phyloP scores from a whole-genome alignment of 805 yeast genomes.

The Jamesozyma gamospora region DNA sequence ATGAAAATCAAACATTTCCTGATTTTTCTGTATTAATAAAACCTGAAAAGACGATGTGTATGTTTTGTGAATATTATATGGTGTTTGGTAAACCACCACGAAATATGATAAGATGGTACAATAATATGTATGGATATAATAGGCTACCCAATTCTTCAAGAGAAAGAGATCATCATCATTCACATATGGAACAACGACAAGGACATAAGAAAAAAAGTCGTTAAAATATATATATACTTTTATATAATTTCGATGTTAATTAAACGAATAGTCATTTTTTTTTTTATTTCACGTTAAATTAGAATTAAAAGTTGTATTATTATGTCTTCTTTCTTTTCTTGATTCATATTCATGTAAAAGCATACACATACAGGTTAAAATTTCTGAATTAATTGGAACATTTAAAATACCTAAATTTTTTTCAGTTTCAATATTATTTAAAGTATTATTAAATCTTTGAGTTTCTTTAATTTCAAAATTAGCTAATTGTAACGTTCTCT shows the following conservation, averaged over 20 bases:
- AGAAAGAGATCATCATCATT: slow-evolving; percentile 4
- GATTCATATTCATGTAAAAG: slow-evolving; percentile 26
- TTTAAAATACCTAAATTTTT: slow-evolving; percentile 8
- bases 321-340: slow-evolving; percentile 23
- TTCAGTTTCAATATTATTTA: background rate
- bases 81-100: slow-evolving; percentile 42
- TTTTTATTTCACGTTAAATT: background rate
- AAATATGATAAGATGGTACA: slow-evolving; percentile 43
- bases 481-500: slow-evolving; percentile 20
- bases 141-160: slow-evolving; percentile 11
- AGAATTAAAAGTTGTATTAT: background rate
- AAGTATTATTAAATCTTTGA: background rate
- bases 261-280: background rate
- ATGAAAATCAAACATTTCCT: slow-evolving; percentile 9
- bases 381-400: slow-evolving; percentile 22
- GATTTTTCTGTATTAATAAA: slow-evolving; percentile 18
- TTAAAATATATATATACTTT: background rate
- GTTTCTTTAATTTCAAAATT: slow-evolving; percentile 18
- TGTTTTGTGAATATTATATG: slow-evolving; percentile 44
- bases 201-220: slow-evolving; percentile 15
- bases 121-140: slow-evolving; percentile 24
- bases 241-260: no score
- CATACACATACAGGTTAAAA: slow-evolving; percentile 28
- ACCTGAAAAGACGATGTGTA: slow-evolving; percentile 29
- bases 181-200: slow-evolving; percentile 4